Evolutionary conservation across 257 asterid genomes (phyloP), one percentile per base, ranked within the genome.

Genomic region (Jaltomata sinuosa): DNA sequence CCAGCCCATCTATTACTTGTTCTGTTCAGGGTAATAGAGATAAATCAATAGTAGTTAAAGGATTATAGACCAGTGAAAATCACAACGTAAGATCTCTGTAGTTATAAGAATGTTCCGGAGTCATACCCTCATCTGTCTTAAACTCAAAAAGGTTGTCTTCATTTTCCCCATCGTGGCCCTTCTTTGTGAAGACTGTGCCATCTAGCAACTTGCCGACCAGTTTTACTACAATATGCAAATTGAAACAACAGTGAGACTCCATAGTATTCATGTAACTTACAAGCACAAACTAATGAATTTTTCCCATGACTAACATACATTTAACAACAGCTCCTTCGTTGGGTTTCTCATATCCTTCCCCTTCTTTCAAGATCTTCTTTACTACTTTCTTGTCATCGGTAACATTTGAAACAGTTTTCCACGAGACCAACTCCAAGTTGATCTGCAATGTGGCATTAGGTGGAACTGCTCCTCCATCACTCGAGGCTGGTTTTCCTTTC

Each of bases 361-460:
- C 96, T 81, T 91, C 96, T 72, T 87, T 89, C 21, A 92, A 50
- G 55, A 87, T 93, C 87, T 90, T 93, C 87, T 93, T 93, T 86
- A 92, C 78, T 6, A 92, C 93, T 87, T 92, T 93, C 91, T 89
- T 91, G 86, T 93, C 97, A 87, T 92, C 94, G 3, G 95, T 93
- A 4, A 93, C 88, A 68, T 78, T 87, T 64, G 92, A 88, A 59
- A 93, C 92, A 1, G 91, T 91, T 87, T 92, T 92, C 97, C 97
- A 93, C 0, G 97, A 92, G 1, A 87, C 85, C 81, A 93, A 68
- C 84, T 92, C 95, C 80, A 93, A 83, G 49, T 49, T 81, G 47
- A 93, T 89, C 15, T 87, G 81, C 83, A 93, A 84, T 16, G 86
- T 85, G 16, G 97, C 86, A 61, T 89, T 92, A 50, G 95, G 93